Percentiles rank a stretch among this genome's conserved stretches.
These are phyloP conservation scores for Cercophora sp. DNA, from an alignment of 495 filamentous ascomycete species.

Conservation along the genomic window DNA sequence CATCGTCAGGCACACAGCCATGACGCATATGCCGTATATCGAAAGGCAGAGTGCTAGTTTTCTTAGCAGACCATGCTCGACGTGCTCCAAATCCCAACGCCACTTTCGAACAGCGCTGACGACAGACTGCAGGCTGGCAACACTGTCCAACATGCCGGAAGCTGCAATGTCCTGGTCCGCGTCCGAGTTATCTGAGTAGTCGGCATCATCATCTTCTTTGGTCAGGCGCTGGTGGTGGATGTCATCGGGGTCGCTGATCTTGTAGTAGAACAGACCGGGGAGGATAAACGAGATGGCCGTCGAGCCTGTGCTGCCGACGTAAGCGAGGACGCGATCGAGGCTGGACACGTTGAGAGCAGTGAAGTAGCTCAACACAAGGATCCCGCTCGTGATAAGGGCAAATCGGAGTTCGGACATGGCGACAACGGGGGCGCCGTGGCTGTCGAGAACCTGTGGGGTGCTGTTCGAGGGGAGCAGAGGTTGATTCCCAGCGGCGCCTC, in stretches of 20 bases:
- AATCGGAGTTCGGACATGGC: conserved; percentile 84
- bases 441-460: conserved; percentile 21
- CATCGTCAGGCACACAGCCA: conserved; percentile 81
- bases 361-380: conserved; percentile 78
- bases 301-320: conserved; percentile 90
- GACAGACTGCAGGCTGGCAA: conserved; percentile 42
- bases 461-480: conserved; percentile 37
- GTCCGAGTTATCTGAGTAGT: conserved; percentile 41
- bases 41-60: conserved; percentile 70
- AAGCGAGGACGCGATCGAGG: conserved; percentile 85
- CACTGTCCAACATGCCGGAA: conserved; percentile 46
- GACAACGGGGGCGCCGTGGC: conserved; percentile 37
- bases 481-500: conserved; percentile 35
- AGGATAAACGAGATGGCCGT: conserved; percentile 96
- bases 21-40: conserved; percentile 80
- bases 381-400: conserved; percentile 78
- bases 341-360: conserved; percentile 88
- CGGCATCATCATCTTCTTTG: conserved; percentile 80
- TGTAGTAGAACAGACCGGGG: conserved; percentile 95
- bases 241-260: conserved; percentile 84
- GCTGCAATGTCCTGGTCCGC: conserved; percentile 34
- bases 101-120: conserved; percentile 31
- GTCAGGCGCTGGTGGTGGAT: conserved; percentile 75
- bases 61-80: conserved; percentile 57
- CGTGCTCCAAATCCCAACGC: conserved; percentile 48